Percentiles rank a stretch among this genome's conserved stretches.
These are phyloP conservation scores for Ophiocordyceps unilateralis DNA, from an alignment of 2,329 filamentous ascomycete species.

Conservation along the genomic window DNA sequence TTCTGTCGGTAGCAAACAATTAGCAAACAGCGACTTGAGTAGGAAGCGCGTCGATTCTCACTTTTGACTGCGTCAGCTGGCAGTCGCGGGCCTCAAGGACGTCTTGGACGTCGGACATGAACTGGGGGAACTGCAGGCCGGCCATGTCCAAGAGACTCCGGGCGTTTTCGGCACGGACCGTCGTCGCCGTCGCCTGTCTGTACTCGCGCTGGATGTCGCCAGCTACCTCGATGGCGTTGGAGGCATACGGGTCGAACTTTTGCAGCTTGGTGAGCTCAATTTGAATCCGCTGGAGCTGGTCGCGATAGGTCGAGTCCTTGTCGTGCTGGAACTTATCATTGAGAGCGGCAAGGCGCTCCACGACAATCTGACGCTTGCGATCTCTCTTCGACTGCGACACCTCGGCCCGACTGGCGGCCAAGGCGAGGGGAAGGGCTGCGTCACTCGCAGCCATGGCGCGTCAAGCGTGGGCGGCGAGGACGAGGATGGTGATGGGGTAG, in stretches of 20 bases:
- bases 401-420: conserved; percentile 14
- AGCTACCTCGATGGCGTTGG: conserved; percentile 56
- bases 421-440: conserved; percentile 13
- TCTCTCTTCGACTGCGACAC: conserved; percentile 63
- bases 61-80: conserved; percentile 64
- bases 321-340: conserved; percentile 65
- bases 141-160: conserved; percentile 53
- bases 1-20: conserved; percentile 22
- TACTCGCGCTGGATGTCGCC: conserved; percentile 41
- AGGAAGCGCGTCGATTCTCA: too few relatives aligned
- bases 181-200: conserved; percentile 24
- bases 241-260: conserved; percentile 64
- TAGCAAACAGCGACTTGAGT: conserved; percentile 3
- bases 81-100: conserved; percentile 76
- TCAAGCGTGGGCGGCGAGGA: conserved; percentile 1
- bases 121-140: conserved; percentile 70
- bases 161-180: conserved; percentile 22
- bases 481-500: too few relatives aligned
- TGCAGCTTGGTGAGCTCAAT: conserved; percentile 76
- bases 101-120: conserved; percentile 74
- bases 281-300: conserved; percentile 83
- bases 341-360: conserved; percentile 61
- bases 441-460: conserved; percentile 22
- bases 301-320: conserved; percentile 68
- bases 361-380: conserved; percentile 69